Evolutionary conservation across 2,329 filamentous ascomycete species (phyloP).

Genomic region (Claviceps purpurea): DNA sequence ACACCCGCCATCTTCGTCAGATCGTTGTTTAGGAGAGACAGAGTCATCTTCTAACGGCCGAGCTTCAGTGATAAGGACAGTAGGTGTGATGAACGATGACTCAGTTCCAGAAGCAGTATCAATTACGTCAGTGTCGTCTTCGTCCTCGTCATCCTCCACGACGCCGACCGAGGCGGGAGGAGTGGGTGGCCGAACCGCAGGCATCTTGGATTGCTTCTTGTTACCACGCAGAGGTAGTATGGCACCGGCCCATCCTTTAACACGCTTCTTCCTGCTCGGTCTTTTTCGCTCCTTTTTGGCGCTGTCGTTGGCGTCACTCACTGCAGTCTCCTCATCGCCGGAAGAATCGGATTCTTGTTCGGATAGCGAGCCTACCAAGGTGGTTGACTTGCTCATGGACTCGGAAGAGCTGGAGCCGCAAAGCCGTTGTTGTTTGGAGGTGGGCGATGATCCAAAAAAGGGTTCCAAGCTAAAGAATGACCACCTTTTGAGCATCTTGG

Average conservation of each 20-base stretch:
- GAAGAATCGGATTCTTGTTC: conserved; percentile 22
- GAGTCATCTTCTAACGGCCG: conserved; percentile 13
- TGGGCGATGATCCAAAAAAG: conserved; percentile 30
- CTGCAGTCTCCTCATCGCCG: conserved; percentile 11
- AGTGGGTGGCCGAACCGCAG: conserved; percentile 29
- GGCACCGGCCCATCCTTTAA: conserved; percentile 58
- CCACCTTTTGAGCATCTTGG: conserved; percentile 43
- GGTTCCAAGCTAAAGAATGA: conserved; percentile 50
- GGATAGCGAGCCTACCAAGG: conserved; percentile 18
- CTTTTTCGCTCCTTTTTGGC: conserved; percentile 20
- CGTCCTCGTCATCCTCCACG: conserved; percentile 17
- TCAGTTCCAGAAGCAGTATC: conserved; percentile 11
- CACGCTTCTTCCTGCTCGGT: conserved; percentile 46
- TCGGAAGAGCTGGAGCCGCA: conserved; percentile 34
- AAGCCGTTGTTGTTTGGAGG: conserved; percentile 32
- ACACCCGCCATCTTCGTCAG: conserved; percentile 52
- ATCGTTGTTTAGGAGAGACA: conserved; percentile 14
- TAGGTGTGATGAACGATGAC: conserved; percentile 20
- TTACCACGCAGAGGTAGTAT: conserved; percentile 47
- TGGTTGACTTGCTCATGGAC: conserved; percentile 17
- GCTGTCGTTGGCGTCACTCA: conserved; percentile 8
- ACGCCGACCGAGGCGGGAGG: conserved; percentile 25
- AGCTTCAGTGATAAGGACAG: conserved; percentile 29
- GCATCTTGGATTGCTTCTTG: conserved; percentile 28
- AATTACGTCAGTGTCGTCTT: conserved; percentile 8